Evolutionary conservation across 768 basidiomycete species (phyloP), one percentile per base, ranked within the genome.

Genomic region (Cubamyces sp.): DNA sequence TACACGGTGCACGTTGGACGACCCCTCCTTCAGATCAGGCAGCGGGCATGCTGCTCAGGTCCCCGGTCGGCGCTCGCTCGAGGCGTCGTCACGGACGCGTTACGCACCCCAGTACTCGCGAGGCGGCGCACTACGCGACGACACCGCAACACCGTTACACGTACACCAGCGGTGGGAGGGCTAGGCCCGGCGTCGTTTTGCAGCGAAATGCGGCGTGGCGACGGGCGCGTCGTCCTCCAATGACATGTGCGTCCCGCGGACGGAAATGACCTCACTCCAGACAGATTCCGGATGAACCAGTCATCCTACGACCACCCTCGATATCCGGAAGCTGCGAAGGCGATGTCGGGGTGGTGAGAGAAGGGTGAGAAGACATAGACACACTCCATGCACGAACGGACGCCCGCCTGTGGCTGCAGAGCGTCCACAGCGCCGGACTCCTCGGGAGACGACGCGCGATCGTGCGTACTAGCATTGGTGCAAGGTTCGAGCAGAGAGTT

Each of bases 261-360:
- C 62, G 57, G 62, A 58, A 54, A 59, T 64, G 62, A 64, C 45
- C 56, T 54, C 62, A 64, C 53, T 48, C 41, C 55, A 54, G 49
- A 26, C 47, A 42, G 48, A 52, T 34, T 28, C 54, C 48, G 48
- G 55, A n/a, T n/a, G 45, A 46, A 30, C 46, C 52, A 37, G 46
- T 30, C 21, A 26, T 48, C 60, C 53, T 34, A 34, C 34, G 34
- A 34, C 34, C 48, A 16, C 28, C 48, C 48, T 51, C 19, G 50
- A 62, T 49, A 41, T 0, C 53, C 54, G 43, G 53, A 61, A 54
- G 37, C 9, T 42, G 60, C 23, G 52, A 19, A 52, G 39, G 34
- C 49, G 48, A 40, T 45, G 57, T 34, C 51, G 18, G 45, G 34
- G 52, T 34, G 43, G 43, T 45, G 34, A 34, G 34, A 34, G 34